These are phyloP conservation scores for Carpinus viminea DNA, from an alignment of 306 rosid species.

Conservation along the genomic window DNA sequence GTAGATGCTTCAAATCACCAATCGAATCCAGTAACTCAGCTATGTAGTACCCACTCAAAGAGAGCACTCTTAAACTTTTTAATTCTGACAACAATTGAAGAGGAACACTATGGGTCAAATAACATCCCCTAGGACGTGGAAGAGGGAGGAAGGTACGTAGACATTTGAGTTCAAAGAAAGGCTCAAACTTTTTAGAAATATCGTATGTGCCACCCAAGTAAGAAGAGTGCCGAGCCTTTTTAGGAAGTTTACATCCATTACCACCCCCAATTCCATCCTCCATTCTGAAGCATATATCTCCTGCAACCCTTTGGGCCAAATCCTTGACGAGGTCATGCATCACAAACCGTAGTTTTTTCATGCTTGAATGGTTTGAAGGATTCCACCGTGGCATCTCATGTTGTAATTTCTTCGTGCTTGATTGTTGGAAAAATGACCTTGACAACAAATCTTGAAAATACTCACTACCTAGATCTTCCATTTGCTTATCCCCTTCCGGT, in stretches of 20 bases:
- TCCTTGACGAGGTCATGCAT: constrained; percentile 33
- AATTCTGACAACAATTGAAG: not conserved
- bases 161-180: not conserved
- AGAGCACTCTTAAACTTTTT: not conserved
- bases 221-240: not conserved
- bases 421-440: constrained; percentile 25
- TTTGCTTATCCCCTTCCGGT: not conserved
- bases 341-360: not conserved
- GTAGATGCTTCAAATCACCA: not conserved
- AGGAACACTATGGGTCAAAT: not conserved
- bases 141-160: constrained; percentile 23
- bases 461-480: constrained; percentile 16
- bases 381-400: too few relatives aligned
- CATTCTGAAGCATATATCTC: not conserved
- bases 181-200: not conserved
- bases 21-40: not conserved
- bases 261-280: not conserved
- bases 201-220: not conserved
- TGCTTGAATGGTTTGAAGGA: too few relatives aligned
- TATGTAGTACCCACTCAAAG: not conserved
- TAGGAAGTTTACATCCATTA: not conserved
- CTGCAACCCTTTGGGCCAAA: constrained; percentile 11
- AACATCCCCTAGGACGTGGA: not conserved
- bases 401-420: not conserved
- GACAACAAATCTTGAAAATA: constrained; percentile 23